Conservation (phyloP, 192 early-diverging fungal species). For the Jimgerdemannia lactiflua region DNA sequence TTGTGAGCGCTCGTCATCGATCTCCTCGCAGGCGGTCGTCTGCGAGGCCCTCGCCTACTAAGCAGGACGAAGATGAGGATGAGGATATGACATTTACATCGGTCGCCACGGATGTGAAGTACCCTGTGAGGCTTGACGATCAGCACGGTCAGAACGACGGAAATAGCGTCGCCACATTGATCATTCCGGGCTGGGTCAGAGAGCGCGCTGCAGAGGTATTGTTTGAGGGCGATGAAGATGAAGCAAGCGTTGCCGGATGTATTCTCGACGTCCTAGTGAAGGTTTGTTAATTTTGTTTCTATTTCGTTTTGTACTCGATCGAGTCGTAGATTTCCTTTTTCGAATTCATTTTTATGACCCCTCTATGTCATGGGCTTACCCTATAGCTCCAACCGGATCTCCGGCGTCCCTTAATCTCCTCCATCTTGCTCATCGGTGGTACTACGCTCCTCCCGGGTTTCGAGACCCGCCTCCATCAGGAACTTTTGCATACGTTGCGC, state of each 20-base stretch:
- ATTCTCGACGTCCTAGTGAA: constrained; percentile 54
- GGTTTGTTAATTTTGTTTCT: constrained; percentile 14
- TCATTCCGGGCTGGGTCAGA: constrained; percentile 83
- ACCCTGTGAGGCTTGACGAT: constrained; percentile 28
- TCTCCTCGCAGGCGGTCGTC: constrained; percentile 29
- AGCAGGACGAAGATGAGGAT: constrained; percentile 38
- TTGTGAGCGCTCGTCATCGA: constrained; percentile 20
- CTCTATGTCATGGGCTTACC: not conserved
- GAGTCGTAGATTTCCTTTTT: constrained; percentile 1
- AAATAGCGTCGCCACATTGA: constrained; percentile 38
- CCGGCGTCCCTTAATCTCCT: constrained; percentile 59
- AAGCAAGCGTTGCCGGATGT: constrained; percentile 49
- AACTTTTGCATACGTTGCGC: constrained; percentile 53
- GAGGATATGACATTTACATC: constrained; percentile 30
- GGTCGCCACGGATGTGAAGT: constrained; percentile 44
- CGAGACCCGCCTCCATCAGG: constrained; percentile 52
- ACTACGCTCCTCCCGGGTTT: constrained; percentile 76
- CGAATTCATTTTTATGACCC: no score
- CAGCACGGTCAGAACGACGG: constrained; percentile 6
- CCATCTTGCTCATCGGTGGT: constrained; percentile 75
- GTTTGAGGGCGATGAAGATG: constrained; percentile 76
- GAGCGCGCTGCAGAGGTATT: constrained; percentile 78
- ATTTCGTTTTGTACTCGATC: not conserved
- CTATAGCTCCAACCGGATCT: constrained; percentile 66
- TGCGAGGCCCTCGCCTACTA: constrained; percentile 14